Evolutionary conservation across 139 green algal species (phyloP), one percentile per base, ranked within the genome.

Genomic region (Yamagishiella unicocca): DNA sequence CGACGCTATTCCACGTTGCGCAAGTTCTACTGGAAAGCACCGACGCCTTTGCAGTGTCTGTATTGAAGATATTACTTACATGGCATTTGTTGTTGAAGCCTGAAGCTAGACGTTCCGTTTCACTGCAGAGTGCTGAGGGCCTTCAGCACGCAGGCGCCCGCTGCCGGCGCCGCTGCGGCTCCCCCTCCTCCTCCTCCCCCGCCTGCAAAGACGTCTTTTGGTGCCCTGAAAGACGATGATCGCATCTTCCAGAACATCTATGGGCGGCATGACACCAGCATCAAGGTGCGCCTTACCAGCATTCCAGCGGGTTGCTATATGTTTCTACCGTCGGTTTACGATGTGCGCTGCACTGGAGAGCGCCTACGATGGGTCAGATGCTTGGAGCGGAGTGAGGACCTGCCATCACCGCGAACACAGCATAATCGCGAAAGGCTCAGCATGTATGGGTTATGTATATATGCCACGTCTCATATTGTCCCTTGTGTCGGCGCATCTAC

Each of bases 171-270:
- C 33, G 61, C 84, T 55, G 35, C 84, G 27, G 58, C 86, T 33
- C 31, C 87, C 53, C 53, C 78, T 12, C 68, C 75, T 19, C 74
- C 82, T 43, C 72, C 89, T 14, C 78, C 89, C 9, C 85, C 89
- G 17, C 24, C 54, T 31, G 37, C 87, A 79, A 93, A 88, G 86
- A 96, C 94, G 0, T 87, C 73, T 0, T 97, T 95, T 74, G 97
- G 97, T 1, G 93, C 91, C 17, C 93, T 99, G 9, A 94, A 95
- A 61, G 97, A 99, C 72, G 91, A 99, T 64, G 97, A 99, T 92
- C 91, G 97, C 46, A 99, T 99, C 43, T 99, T 99, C 89, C 98
- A 95, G 35, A 99, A 99, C 91, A 93, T 99, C 37, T 99, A 99
- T 85, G 95, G 97, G 10, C 90, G 92, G 53, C 94, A 98, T 72